These are phyloP conservation scores for Suhomyces faveliae DNA, from an alignment of 805 yeast genomes.

Conservation along the genomic window DNA sequence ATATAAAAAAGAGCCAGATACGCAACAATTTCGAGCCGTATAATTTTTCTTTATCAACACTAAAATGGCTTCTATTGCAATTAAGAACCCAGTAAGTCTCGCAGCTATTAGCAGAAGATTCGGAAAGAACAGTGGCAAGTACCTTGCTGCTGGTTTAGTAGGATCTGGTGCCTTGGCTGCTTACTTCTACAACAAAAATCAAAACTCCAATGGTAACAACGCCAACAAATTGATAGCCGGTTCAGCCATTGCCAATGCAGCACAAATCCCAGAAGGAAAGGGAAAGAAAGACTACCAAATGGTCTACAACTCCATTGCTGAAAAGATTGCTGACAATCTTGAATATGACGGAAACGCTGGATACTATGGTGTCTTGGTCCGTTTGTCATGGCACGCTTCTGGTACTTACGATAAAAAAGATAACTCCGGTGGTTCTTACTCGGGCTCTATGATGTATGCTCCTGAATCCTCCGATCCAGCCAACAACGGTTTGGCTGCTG, in stretches of 20 bases:
- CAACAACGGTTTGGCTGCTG: conserved; percentile 51
- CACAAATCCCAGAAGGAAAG: conserved; percentile 37
- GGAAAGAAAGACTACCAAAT: conserved; percentile 55
- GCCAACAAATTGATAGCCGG: conserved; percentile 13
- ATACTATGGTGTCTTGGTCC: conserved; percentile 34
- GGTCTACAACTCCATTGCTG: conserved; percentile 73
- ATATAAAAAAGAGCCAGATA: neutral
- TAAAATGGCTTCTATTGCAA: conserved; percentile 3
- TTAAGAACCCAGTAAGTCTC: neutral
- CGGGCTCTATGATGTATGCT: conserved; percentile 37
- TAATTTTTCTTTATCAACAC: neutral
- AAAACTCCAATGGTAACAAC: conserved; percentile 6
- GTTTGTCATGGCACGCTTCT: conserved; percentile 41
- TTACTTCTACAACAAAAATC: conserved; percentile 15
- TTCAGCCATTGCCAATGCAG: conserved; percentile 20
- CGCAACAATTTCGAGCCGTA: neutral
- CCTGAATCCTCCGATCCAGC: conserved; percentile 56
- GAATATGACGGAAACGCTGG: conserved; percentile 38
- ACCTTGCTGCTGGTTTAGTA: conserved; percentile 19
- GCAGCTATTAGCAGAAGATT: neutral
- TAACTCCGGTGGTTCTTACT: conserved; percentile 36
- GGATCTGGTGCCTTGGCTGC: conserved; percentile 24
- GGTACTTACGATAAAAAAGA: conserved; percentile 30
- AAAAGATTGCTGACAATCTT: conserved; percentile 15
- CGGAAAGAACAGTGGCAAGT: conserved; percentile 4